phyloP scores from a whole-genome alignment of 768 basidiomycete species.

The Podaxis mareebaensis region DNA sequence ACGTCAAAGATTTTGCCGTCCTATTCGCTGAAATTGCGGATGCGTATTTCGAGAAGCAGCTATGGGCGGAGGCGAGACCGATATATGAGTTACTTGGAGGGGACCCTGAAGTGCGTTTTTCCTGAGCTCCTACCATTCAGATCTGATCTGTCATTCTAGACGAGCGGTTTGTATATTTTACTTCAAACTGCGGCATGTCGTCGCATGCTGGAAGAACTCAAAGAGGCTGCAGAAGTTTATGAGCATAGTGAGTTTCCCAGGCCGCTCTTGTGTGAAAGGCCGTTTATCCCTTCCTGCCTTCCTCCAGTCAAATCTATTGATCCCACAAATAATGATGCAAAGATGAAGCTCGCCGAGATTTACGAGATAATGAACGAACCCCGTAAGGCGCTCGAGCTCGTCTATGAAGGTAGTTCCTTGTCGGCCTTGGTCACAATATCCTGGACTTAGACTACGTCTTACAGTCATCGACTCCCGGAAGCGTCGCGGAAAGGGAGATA shows the following conservation, averaged over 20 bases:
- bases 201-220: slow-evolving; percentile 70
- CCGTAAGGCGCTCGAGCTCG: slow-evolving; percentile 77
- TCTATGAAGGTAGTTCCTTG: slow-evolving; percentile 67
- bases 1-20: slow-evolving; percentile 73
- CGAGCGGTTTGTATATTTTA: slow-evolving; percentile 69
- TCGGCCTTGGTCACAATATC: background rate
- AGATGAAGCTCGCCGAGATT: slow-evolving; percentile 88
- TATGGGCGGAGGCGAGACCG: slow-evolving; percentile 77
- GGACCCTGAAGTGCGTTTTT: slow-evolving; percentile 61
- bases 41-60: slow-evolving; percentile 73
- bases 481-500: slow-evolving; percentile 34
- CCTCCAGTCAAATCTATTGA: slow-evolving; percentile 69
- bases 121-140: background rate
- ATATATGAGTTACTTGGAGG: slow-evolving; percentile 80
- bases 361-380: slow-evolving; percentile 85
- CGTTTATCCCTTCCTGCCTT: background rate
- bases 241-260: slow-evolving; percentile 63
- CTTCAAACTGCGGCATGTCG: slow-evolving; percentile 82
- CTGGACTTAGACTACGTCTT: background rate
- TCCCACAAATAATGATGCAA: slow-evolving; percentile 76
- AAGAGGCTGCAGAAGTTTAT: slow-evolving; percentile 81
- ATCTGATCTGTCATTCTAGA: slow-evolving; percentile 40
- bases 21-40: slow-evolving; percentile 85
- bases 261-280: background rate
- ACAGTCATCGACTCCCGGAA: slow-evolving; percentile 64